phyloP scores from a whole-genome alignment of 1,284 basidiomycete species.

The Irpex rosettiformis region DNA sequence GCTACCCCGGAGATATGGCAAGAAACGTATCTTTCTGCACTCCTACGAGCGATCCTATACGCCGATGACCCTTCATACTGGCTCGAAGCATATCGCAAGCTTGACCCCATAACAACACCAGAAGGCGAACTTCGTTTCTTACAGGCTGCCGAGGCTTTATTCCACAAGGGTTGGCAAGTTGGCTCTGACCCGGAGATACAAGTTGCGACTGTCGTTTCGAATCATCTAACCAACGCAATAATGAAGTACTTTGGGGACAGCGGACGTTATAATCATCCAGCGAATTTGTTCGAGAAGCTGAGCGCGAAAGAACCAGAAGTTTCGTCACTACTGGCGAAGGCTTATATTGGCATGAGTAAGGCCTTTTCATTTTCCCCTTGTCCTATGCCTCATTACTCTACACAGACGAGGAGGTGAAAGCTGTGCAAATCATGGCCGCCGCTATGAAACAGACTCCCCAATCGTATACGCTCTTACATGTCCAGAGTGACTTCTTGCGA shows the following conservation, averaged over 20 bases:
- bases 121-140: constrained; percentile 92
- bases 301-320: constrained; percentile 87
- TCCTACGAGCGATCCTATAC: constrained; percentile 90
- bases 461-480: constrained; percentile 91
- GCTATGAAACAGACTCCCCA: constrained; percentile 87
- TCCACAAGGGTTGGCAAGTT: constrained; percentile 97
- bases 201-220: constrained; percentile 96
- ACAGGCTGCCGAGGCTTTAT: constrained; percentile 87
- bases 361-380: constrained; percentile 15
- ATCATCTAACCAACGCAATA: constrained; percentile 92
- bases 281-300: constrained; percentile 94
- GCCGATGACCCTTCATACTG: constrained; percentile 93
- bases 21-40: constrained; percentile 93
- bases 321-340: constrained; percentile 81
- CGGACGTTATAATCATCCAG: constrained; percentile 83
- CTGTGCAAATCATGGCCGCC: constrained; percentile 88
- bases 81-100: constrained; percentile 91
- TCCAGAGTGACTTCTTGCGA: constrained; percentile 91
- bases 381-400: background rate
- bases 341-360: constrained; percentile 97
- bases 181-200: constrained; percentile 99
- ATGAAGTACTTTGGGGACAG: constrained; percentile 97
- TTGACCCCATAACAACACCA: constrained; percentile 89
- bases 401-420: constrained; percentile 96
- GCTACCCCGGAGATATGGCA: constrained; percentile 94